Evolutionary conservation across 495 filamentous ascomycete genomes (phyloP), one percentile per base, ranked within the genome.

Genomic region (Umbilicaria muhlenbergii): DNA sequence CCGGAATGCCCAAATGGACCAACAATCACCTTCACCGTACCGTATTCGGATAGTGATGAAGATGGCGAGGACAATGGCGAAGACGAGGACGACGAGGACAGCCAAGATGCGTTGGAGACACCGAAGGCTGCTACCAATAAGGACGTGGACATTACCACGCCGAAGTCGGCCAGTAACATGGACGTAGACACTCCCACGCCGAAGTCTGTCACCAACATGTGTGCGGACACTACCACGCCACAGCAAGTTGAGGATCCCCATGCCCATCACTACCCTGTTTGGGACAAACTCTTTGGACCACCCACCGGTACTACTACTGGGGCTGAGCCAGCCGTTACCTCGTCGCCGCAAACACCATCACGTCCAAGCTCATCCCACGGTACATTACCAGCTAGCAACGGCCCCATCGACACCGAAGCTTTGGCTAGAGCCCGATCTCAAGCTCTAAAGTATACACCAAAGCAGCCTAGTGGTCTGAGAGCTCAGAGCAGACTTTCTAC

Each of bases 401-500:
- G 48, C 2, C 50, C 49, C 38, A 35, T 50, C 31, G 50, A 55
- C 18, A 44, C 52, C 11, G 48, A 53, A 28, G 53, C 58, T n/a
- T 49, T 62, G 13, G 57, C 54, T 8, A 52, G 56, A 18, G 61
- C 52, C 33, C 63, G 66, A 19, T 54, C 53, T 14, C 57, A 58
- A 19, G 66, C 64, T 2, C 56, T 66, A 41, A 62, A 59, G 31
- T 63, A 67, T 53, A 67, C 64, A 34, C 67, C 67, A 0, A 69
- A 69, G 48, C 66, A 60, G 6, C 64, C 65, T 1, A 71, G 67
- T 46, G 59, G 64, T 6, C 62, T 71, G 39, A 65, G 66, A 32
- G 60, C 62, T 39, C 45, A 59, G 12, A 59, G 58, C 39, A 61
- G 58, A 0, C 60, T 62, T 15, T 59, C 65, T 0, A 61, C 52